These are phyloP conservation scores for Xerocomellus amylosporus DNA, from an alignment of 768 basidiomycete genomes.

Conservation along the genomic window DNA sequence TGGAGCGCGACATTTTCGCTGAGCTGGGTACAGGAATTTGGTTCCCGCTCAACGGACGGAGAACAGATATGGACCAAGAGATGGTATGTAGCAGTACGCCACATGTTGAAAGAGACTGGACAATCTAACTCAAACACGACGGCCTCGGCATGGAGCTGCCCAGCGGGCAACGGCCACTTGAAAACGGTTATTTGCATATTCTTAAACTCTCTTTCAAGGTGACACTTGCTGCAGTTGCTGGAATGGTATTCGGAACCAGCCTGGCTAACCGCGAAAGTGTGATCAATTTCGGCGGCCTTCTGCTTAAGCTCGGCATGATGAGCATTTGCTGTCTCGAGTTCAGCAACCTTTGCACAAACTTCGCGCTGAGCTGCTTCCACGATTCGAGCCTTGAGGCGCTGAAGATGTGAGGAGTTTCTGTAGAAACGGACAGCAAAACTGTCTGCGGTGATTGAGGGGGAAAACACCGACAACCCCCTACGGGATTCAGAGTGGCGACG, in stretches of 20 bases:
- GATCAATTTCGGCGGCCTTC: slow-evolving; percentile 5
- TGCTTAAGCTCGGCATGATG: slow-evolving; percentile 16
- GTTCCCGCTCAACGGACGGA: background rate
- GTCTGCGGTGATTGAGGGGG: slow-evolving; percentile 3
- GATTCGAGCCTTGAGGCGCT: slow-evolving; percentile 29
- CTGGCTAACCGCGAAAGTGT: background rate
- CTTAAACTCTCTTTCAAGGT: slow-evolving; percentile 16
- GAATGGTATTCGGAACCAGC: background rate
- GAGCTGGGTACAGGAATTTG: slow-evolving; percentile 13
- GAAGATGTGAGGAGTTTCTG: slow-evolving; percentile 18
- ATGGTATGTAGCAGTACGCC: slow-evolving; percentile 41
- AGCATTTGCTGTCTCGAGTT: slow-evolving; percentile 28
- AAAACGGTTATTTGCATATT: slow-evolving; percentile 34
- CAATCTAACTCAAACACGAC: slow-evolving; percentile 43
- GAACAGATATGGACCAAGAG: slow-evolving; percentile 38
- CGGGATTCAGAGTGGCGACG: slow-evolving; percentile 23
- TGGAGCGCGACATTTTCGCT: slow-evolving; percentile 6
- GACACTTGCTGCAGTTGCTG: slow-evolving; percentile 31
- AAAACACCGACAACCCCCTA: slow-evolving; percentile 34
- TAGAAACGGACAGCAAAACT: slow-evolving; percentile 40
- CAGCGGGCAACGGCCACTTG: slow-evolving; percentile 47
- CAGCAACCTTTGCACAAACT: slow-evolving; percentile 23
- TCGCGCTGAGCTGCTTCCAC: slow-evolving; percentile 23
- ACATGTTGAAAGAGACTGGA: slow-evolving; percentile 40
- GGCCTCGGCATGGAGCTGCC: slow-evolving; percentile 18